Base-by-base conservation (phyloP, 2,329 filamentous ascomycete genomes). In the Aspergillus intermedius region DNA sequence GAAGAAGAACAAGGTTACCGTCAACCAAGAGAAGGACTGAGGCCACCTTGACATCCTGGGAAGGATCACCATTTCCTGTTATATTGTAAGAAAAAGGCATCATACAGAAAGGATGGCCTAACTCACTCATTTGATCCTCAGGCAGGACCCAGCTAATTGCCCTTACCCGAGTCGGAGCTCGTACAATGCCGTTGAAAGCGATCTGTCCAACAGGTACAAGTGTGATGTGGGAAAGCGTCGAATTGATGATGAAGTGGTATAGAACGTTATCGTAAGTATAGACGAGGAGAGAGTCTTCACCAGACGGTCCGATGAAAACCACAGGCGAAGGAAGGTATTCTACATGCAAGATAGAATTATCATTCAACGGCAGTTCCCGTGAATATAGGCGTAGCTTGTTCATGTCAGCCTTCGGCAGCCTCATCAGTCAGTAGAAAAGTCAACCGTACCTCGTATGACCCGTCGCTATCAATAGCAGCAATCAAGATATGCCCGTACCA, bases 401-500 rank as follows among this genome's bases (percentile, higher is more conserved):
- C 59, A 19, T 47, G 42, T 57, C 52, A 61, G 52, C 32, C 8
- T 34, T 22, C 19, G 19, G 17, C 3, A 13, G 13, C 9, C 28
- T 8, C 12, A 41, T 13, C 5, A 44, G 32, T 1, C 12, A 2
- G n/a, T 2, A 25, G 13, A 10, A 7, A 30, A 21, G 25, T 7
- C 35, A 25, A 42, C 52, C 64, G 49, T 68, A 81, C 79, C 73
- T 95, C 87, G 60, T 90, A 90, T 19, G 83, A 83, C 56, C 84
- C 81, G 57, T 87, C 87, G 47, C 82, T 84, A 68, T 98, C 93
- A n/a, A 96, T 85, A 3, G 91, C 90, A 35, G 90, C 91, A 48
- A 97, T 88, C 15, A 98, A 77, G 28, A 97, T 87, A 69, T 98
- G 91, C 57, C 95, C 90, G 64, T 95, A 91, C 93, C 93, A 98